These are phyloP conservation scores for Fagopyrum homotropicum DNA, from an alignment of 148 eudicot genomes.

Conservation along the genomic window DNA sequence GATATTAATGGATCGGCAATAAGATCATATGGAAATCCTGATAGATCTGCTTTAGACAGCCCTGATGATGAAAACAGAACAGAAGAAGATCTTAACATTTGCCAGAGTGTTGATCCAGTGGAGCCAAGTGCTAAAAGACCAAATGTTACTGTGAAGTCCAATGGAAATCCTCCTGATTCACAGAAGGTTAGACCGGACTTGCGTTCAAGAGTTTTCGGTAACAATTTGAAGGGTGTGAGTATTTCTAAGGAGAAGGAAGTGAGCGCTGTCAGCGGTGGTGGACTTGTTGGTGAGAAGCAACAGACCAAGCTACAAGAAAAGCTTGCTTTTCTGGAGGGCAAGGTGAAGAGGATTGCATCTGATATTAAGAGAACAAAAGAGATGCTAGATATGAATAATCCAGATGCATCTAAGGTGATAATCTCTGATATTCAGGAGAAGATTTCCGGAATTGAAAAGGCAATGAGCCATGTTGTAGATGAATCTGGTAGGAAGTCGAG, in stretches of 20 bases:
- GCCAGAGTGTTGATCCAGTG: neutral
- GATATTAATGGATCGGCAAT: neutral
- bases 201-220: conserved; percentile 15
- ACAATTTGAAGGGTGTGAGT: conserved; percentile 16
- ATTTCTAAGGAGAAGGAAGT: conserved; percentile 27
- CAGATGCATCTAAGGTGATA: conserved; percentile 69
- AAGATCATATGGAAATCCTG: neutral
- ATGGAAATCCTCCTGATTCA: neutral
- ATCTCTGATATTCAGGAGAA: conserved; percentile 79
- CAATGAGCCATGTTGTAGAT: conserved; percentile 50
- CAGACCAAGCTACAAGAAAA: conserved; percentile 78
- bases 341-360: conserved; percentile 83
- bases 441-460: conserved; percentile 86
- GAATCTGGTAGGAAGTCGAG: conserved; percentile 22
- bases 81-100: neutral
- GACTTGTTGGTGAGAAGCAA: conserved; percentile 31
- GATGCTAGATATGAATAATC: conserved; percentile 76
- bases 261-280: conserved; percentile 22
- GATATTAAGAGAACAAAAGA: conserved; percentile 93
- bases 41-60: neutral
- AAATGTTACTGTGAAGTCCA: neutral
- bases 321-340: conserved; percentile 85
- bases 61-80: neutral
- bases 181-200: conserved; percentile 16
- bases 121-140: neutral